Evolutionary conservation across 257 asterid species (phyloP).

Genomic region (Forsythia suspensa): DNA sequence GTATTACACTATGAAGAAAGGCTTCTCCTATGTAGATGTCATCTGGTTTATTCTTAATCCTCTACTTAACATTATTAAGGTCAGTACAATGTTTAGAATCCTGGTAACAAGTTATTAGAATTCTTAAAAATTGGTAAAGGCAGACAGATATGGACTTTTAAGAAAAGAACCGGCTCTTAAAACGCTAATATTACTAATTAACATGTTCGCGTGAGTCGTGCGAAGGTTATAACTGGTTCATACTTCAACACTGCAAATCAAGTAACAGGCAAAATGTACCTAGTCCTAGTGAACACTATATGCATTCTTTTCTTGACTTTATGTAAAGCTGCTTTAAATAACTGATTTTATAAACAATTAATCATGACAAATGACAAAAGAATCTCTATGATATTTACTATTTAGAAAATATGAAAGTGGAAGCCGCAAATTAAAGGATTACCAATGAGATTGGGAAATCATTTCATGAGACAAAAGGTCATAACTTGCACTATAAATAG

Average conservation of each 20-base stretch:
- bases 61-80: no score
- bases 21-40: no score
- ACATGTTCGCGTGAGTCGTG: background rate
- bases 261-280: background rate
- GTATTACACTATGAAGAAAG: background rate
- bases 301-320: background rate
- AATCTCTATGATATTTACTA: constrained; percentile 11
- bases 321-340: background rate
- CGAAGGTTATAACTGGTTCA: background rate
- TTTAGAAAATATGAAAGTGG: constrained; percentile 10
- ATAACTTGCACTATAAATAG: constrained; percentile 8
- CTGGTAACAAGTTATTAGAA: background rate
- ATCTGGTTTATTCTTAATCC: no score
- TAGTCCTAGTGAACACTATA: background rate
- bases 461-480: constrained; percentile 13
- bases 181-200: background rate
- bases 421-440: constrained; percentile 16
- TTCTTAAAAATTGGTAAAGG: background rate
- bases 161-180: no score
- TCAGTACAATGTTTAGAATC: background rate
- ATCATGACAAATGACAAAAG: constrained; percentile 8
- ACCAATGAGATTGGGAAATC: background rate
- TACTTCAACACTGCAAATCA: background rate
- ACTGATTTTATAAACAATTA: background rate
- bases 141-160: background rate